Percentiles rank a stretch among this genome's conserved stretches.
phyloP scores from a whole-genome alignment of 176 grass and related monocot genomes.

The Tillandsia fasciculata region DNA sequence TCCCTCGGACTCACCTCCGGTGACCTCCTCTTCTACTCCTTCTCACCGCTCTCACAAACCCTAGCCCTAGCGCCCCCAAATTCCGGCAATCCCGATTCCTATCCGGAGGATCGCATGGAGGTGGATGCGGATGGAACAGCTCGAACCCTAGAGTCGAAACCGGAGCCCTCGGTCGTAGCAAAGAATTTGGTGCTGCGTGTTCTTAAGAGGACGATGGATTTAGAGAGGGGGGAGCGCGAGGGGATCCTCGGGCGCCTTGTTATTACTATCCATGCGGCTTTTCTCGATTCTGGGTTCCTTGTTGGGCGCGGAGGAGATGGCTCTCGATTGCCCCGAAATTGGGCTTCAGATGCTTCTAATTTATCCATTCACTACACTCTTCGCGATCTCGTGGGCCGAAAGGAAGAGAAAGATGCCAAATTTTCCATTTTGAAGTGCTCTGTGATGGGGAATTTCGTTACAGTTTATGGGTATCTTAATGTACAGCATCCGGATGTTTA shows the following conservation, averaged over 20 bases:
- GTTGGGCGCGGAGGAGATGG: not conserved
- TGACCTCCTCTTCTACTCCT: constrained; percentile 64
- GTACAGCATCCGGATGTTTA: constrained; percentile 27
- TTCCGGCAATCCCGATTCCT: constrained; percentile 12
- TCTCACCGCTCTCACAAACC: constrained; percentile 21
- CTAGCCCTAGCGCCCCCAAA: constrained; percentile 1
- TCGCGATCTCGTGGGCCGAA: constrained; percentile 17
- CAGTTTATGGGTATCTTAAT: constrained; percentile 42
- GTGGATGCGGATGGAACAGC: not conserved
- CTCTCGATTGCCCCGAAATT: constrained; percentile 27
- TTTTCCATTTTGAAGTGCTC: constrained; percentile 45
- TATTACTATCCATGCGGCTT: constrained; percentile 45
- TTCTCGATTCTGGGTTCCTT: constrained; percentile 50
- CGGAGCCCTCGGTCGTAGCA: not conserved
- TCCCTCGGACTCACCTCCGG: constrained; percentile 72
- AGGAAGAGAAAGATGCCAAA: constrained; percentile 30
- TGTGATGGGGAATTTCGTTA: constrained; percentile 42
- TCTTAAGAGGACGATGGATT: constrained; percentile 41
- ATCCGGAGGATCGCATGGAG: constrained; percentile 24
- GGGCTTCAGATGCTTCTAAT: constrained; percentile 23
- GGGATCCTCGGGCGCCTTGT: constrained; percentile 29
- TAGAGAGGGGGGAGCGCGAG: constrained; percentile 15
- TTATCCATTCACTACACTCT: constrained; percentile 47
- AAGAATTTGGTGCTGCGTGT: constrained; percentile 7
- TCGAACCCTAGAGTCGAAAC: not conserved